phyloP scores from a whole-genome alignment of 2,329 filamentous ascomycete genomes.

The Sclerotinia spermophila region DNA sequence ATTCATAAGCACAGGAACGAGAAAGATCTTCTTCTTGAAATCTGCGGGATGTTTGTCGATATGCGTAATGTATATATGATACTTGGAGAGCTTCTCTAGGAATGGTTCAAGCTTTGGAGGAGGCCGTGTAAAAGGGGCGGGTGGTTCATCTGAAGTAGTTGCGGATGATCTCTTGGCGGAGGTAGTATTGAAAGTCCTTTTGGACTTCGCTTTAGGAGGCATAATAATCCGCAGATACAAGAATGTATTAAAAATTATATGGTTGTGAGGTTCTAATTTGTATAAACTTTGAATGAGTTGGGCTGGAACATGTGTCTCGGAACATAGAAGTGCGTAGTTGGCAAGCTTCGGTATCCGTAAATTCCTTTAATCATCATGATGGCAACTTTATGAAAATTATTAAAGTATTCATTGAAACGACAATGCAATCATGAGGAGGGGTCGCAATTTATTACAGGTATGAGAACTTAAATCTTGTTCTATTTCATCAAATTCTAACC shows the following conservation, averaged over 20 bases:
- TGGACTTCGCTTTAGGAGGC: slow-evolving; percentile 35
- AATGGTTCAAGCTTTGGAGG: slow-evolving; percentile 63
- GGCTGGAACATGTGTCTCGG: neutral
- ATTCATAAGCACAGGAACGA: slow-evolving; percentile 76
- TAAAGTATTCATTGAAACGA: slow-evolving; percentile 22
- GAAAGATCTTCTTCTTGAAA: slow-evolving; percentile 80
- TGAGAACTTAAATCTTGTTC: neutral
- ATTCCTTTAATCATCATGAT: slow-evolving; percentile 10
- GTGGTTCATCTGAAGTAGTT: slow-evolving; percentile 38
- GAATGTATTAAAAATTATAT: neutral
- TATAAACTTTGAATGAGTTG: neutral
- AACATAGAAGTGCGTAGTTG: neutral
- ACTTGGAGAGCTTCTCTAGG: slow-evolving; percentile 59
- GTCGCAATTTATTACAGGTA: slow-evolving; percentile 35
- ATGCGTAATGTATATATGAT: slow-evolving; percentile 80
- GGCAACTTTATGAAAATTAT: slow-evolving; percentile 11
- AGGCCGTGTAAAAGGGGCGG: slow-evolving; percentile 65
- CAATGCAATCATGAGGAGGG: slow-evolving; percentile 30
- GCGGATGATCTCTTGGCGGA: slow-evolving; percentile 21
- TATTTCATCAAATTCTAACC: neutral
- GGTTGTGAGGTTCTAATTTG: neutral
- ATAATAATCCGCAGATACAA: slow-evolving; percentile 24
- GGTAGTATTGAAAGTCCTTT: slow-evolving; percentile 31
- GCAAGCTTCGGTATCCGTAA: slow-evolving; percentile 23
- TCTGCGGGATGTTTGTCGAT: slow-evolving; percentile 66